Conservation (phyloP, 306 rosid species). For the Medicago ruthenica region DNA sequence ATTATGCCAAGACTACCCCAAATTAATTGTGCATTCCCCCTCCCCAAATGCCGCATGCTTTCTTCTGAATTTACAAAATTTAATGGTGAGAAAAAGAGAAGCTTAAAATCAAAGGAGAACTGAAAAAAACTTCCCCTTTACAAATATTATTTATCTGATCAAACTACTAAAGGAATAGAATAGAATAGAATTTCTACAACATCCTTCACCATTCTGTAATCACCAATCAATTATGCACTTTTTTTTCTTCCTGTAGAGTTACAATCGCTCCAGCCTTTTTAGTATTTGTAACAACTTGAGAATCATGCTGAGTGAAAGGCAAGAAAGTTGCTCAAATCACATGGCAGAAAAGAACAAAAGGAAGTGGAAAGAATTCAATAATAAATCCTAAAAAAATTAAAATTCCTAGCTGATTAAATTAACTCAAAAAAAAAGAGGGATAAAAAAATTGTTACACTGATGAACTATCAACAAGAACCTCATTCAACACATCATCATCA, state of each 20-base stretch:
- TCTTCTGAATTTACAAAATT: constrained; percentile 19
- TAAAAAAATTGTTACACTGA: constrained; percentile 53
- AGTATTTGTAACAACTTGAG: no score
- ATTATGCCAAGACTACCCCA: constrained; percentile 15
- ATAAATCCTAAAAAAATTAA: constrained; percentile 60
- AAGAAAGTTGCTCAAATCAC: constrained; percentile 42
- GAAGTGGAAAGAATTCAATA: constrained; percentile 81
- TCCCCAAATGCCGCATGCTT: background rate
- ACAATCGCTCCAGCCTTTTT: constrained; percentile 19
- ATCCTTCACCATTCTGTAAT: background rate
- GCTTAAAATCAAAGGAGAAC: constrained; percentile 53
- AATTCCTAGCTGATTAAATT: constrained; percentile 47
- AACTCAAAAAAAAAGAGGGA: constrained; percentile 8
- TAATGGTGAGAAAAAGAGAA: background rate
- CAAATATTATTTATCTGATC: constrained; percentile 53
- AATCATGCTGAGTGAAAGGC: background rate
- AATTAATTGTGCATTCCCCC: constrained; percentile 1
- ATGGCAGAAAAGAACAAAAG: constrained; percentile 41
- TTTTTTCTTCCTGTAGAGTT: constrained; percentile 44
- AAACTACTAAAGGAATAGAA: constrained; percentile 56
- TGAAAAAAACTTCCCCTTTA: constrained; percentile 63
- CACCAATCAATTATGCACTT: background rate
- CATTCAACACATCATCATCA: constrained; percentile 66
- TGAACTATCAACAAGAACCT: constrained; percentile 66
- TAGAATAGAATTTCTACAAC: constrained; percentile 55